Evolutionary conservation across 768 basidiomycete genomes (phyloP).

Genomic region (Trametes sanguinea): DNA sequence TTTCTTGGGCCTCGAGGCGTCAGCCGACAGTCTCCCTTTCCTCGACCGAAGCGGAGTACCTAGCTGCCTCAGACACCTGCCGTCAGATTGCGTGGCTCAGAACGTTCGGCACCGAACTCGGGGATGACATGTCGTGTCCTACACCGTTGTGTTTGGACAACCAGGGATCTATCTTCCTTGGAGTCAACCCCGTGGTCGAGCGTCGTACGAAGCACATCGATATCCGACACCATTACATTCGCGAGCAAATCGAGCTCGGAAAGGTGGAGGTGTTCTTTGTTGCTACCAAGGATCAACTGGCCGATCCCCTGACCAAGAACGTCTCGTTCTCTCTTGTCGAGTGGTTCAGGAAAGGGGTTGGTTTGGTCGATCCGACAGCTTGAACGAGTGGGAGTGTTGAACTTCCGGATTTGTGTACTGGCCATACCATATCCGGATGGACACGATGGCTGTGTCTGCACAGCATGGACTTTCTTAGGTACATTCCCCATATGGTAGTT

Average conservation of each 20-base stretch:
- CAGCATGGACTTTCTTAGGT: neutral
- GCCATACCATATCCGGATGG: neutral
- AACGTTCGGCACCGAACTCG: constrained; percentile 16
- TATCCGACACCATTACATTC: constrained; percentile 31
- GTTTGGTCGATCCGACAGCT: constrained; percentile 3
- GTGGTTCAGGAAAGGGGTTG: neutral
- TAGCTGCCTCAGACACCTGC: constrained; percentile 33
- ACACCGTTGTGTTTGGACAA: too few species aligned
- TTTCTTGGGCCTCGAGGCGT: constrained; percentile 33
- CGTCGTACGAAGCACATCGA: constrained; percentile 34
- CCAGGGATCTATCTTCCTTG: constrained; percentile 17
- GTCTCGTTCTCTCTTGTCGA: constrained; percentile 7
- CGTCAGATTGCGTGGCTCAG: constrained; percentile 28
- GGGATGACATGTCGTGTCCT: constrained; percentile 1
- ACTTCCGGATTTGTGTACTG: neutral
- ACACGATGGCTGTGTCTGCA: neutral
- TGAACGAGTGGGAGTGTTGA: constrained; percentile 17
- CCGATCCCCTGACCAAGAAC: constrained; percentile 34
- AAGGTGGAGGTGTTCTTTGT: constrained; percentile 20
- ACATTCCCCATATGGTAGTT: neutral
- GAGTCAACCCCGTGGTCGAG: constrained; percentile 26
- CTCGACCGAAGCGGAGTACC: constrained; percentile 42
- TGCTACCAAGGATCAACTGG: constrained; percentile 25
- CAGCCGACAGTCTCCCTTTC: constrained; percentile 35
- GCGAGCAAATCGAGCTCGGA: constrained; percentile 23